phyloP scores from a whole-genome alignment of 1,139 yeast species.

The Sugiyamaella japonica region DNA sequence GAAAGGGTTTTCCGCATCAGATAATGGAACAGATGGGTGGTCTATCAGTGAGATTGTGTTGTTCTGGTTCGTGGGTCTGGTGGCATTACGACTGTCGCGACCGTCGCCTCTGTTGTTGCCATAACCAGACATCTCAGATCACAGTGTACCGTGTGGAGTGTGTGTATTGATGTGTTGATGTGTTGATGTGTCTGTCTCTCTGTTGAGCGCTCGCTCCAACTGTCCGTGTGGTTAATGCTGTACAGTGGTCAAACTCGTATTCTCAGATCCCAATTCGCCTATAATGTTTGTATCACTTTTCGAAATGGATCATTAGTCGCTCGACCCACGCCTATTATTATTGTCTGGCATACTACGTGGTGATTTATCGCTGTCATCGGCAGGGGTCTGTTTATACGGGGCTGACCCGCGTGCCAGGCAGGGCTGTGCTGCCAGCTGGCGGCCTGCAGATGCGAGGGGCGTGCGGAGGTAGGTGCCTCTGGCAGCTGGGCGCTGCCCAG shows the following conservation, averaged over 20 bases:
- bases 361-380: not conserved
- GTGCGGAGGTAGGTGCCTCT: too few relatives aligned
- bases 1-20: slow-evolving; percentile 6
- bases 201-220: too few relatives aligned
- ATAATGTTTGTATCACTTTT: not conserved
- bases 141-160: too few relatives aligned
- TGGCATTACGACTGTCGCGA: not conserved
- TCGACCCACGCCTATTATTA: not conserved
- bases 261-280: too few relatives aligned
- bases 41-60: slow-evolving; percentile 24
- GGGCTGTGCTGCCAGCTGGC: too few relatives aligned
- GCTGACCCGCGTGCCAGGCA: not conserved
- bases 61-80: not conserved
- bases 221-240: too few relatives aligned
- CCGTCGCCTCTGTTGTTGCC: not conserved
- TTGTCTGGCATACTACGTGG: not conserved
- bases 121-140: not conserved
- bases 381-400: slow-evolving; percentile 1
- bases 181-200: too few relatives aligned
- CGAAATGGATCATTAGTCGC: not conserved
- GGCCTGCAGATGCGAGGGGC: too few relatives aligned
- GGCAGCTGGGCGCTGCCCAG: too few relatives aligned
- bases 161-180: too few relatives aligned
- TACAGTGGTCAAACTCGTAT: too few relatives aligned
- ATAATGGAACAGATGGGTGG: slow-evolving; percentile 28